Evolutionary conservation across 2,329 filamentous ascomycete species (phyloP).

Genomic region (Exophiala alcalophila): DNA sequence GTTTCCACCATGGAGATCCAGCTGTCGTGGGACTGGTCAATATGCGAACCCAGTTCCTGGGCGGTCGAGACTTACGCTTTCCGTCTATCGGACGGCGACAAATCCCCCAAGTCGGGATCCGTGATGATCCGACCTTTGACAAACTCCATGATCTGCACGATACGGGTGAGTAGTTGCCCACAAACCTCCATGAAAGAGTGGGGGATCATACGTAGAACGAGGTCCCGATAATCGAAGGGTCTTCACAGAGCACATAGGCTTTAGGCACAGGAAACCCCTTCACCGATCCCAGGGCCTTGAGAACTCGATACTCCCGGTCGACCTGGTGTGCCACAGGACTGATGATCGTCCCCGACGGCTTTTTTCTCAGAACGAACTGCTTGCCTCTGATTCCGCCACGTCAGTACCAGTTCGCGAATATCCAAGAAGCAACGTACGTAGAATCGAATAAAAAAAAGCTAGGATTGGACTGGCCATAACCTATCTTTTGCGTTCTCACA

Average conservation of each 20-base stretch:
- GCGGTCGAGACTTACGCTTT: slow-evolving; percentile 60
- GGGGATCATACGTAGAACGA: slow-evolving; percentile 70
- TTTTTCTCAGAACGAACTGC: slow-evolving; percentile 82
- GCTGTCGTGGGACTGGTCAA: too few relatives aligned
- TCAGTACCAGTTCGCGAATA: neutral
- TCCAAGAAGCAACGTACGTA: slow-evolving; percentile 8
- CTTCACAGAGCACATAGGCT: slow-evolving; percentile 73
- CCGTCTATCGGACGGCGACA: slow-evolving; percentile 60
- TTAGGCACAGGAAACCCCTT: slow-evolving; percentile 69
- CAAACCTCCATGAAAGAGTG: neutral
- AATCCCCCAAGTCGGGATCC: slow-evolving; percentile 70
- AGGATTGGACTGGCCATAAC: slow-evolving; percentile 25
- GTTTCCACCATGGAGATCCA: slow-evolving; percentile 42
- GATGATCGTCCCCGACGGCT: slow-evolving; percentile 78
- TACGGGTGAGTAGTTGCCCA: neutral
- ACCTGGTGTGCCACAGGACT: slow-evolving; percentile 85
- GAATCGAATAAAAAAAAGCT: slow-evolving; percentile 26
- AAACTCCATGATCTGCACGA: slow-evolving; percentile 64
- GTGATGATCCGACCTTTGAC: slow-evolving; percentile 82
- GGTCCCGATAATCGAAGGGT: slow-evolving; percentile 68
- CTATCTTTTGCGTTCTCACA: slow-evolving; percentile 23
- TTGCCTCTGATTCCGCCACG: slow-evolving; percentile 42
- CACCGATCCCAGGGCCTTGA: slow-evolving; percentile 68
- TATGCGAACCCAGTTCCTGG: neutral
- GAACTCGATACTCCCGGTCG: slow-evolving; percentile 80